A percentile compares a stretch with the other conserved stretches of the same genome.
phyloP scores from a whole-genome alignment of 2,329 filamentous ascomycete species.

The Pseudogymnoascus sp. region DNA sequence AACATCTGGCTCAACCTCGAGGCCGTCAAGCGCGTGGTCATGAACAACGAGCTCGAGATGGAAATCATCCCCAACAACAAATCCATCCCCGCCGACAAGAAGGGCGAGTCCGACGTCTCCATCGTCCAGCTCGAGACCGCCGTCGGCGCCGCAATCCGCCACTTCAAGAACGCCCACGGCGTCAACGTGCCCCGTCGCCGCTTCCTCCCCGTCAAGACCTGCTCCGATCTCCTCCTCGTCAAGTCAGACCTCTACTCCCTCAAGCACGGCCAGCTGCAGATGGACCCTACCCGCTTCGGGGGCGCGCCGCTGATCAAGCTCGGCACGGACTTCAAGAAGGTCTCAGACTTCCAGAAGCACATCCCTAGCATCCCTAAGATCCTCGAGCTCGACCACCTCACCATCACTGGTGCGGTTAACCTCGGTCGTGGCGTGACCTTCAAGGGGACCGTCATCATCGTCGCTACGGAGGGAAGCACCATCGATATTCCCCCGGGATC shows the following conservation, averaged over 20 bases:
- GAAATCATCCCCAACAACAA: slow-evolving; percentile 99
- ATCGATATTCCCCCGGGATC: slow-evolving; percentile 97
- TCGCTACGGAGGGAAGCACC: slow-evolving; percentile 93
- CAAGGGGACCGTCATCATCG: slow-evolving; percentile 98
- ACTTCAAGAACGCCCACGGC: slow-evolving; percentile 97
- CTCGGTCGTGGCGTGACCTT: slow-evolving; percentile 89
- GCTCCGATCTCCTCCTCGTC: slow-evolving; percentile 98
- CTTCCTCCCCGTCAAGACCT: slow-evolving; percentile 99
- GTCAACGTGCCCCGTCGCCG: slow-evolving; percentile 96
- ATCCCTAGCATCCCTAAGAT: slow-evolving; percentile 85
- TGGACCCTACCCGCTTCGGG: slow-evolving; percentile 93
- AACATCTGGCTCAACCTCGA: slow-evolving; percentile 99
- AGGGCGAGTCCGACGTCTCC: slow-evolving; percentile 95
- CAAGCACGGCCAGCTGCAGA: slow-evolving; percentile 95
- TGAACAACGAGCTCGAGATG: slow-evolving; percentile 97
- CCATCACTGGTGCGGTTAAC: slow-evolving; percentile 96
- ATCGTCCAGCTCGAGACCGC: slow-evolving; percentile 98
- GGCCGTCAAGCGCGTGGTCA: slow-evolving; percentile 96
- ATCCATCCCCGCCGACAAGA: slow-evolving; percentile 97
- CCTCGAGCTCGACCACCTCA: slow-evolving; percentile 86
- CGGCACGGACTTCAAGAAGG: slow-evolving; percentile 99
- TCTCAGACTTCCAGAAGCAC: slow-evolving; percentile 88
- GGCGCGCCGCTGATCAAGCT: slow-evolving; percentile 98
- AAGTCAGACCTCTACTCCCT: slow-evolving; percentile 99
- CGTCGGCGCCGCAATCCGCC: slow-evolving; percentile 94